These are phyloP conservation scores for Penicillium crystallinum DNA, from an alignment of 495 filamentous ascomycete genomes.

Conservation along the genomic window DNA sequence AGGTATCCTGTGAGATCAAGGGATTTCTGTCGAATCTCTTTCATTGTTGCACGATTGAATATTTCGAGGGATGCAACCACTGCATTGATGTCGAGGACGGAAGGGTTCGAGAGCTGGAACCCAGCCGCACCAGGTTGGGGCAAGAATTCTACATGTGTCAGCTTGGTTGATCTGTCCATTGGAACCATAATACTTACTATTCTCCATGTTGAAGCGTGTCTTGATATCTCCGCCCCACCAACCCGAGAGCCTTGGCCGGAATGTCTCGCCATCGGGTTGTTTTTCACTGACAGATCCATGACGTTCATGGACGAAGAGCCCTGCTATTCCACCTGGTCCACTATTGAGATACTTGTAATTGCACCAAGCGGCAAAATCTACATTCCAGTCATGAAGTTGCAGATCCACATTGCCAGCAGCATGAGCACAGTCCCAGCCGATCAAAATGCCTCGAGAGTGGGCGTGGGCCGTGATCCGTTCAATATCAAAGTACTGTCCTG, in stretches of 20 bases:
- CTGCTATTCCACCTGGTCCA: slow-evolving; percentile 83
- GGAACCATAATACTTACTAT: slow-evolving; percentile 33
- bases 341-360: slow-evolving; percentile 95
- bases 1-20: slow-evolving; percentile 73
- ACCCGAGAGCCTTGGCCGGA: slow-evolving; percentile 62
- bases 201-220: slow-evolving; percentile 74
- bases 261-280: slow-evolving; percentile 31
- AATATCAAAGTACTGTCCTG: slow-evolving; percentile 87
- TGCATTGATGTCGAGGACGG: slow-evolving; percentile 55
- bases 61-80: slow-evolving; percentile 73
- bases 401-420: slow-evolving; percentile 87
- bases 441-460: slow-evolving; percentile 65
- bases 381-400: slow-evolving; percentile 82
- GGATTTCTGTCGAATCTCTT: slow-evolving; percentile 66
- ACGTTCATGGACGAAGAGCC: slow-evolving; percentile 78
- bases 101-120: slow-evolving; percentile 60
- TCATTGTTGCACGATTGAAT: slow-evolving; percentile 69
- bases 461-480: slow-evolving; percentile 76
- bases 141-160: slow-evolving; percentile 50
- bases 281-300: slow-evolving; percentile 53
- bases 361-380: slow-evolving; percentile 97
- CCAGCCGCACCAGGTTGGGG: slow-evolving; percentile 62
- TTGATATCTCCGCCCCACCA: slow-evolving; percentile 86
- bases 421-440: slow-evolving; percentile 96
- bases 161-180: background rate